These are phyloP conservation scores for Rhizopogon roseolus DNA, from an alignment of 768 basidiomycete genomes.

Conservation along the genomic window DNA sequence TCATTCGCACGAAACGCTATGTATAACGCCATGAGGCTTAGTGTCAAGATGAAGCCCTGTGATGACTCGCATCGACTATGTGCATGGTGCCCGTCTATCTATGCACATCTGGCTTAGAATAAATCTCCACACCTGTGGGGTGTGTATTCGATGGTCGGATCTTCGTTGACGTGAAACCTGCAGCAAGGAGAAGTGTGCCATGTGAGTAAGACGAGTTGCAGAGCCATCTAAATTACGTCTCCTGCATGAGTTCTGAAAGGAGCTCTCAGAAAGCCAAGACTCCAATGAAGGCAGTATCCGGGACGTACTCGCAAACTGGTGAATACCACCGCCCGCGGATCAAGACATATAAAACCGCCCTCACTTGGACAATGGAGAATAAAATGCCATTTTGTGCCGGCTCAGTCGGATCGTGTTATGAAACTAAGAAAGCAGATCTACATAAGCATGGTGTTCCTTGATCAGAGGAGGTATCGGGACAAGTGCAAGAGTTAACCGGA, in stretches of 20 bases:
- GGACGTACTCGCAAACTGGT: not conserved
- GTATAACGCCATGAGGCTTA: not conserved
- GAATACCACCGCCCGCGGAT: not conserved
- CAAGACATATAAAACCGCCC: not conserved
- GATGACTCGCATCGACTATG: not conserved
- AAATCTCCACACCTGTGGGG: conserved; percentile 23
- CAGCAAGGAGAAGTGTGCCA: not conserved
- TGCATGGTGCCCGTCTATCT: not conserved
- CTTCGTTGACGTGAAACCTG: conserved; percentile 5
- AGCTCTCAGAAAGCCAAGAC: not conserved
- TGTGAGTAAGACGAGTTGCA: not conserved
- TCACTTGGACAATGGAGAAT: not conserved
- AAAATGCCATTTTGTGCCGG: not conserved
- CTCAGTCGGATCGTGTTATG: not conserved
- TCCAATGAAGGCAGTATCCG: not conserved
- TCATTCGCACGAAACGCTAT: not conserved
- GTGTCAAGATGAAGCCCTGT: not conserved
- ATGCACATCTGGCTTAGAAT: not conserved
- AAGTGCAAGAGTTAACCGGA: not conserved
- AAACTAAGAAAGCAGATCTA: not conserved
- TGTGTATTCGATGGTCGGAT: conserved; percentile 8
- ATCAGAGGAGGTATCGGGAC: not conserved
- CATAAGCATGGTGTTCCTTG: not conserved
- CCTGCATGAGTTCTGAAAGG: not conserved
- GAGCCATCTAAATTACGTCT: not conserved